Evolutionary conservation across 2,329 filamentous ascomycete genomes (phyloP).

Genomic region (Penicillium palitans): DNA sequence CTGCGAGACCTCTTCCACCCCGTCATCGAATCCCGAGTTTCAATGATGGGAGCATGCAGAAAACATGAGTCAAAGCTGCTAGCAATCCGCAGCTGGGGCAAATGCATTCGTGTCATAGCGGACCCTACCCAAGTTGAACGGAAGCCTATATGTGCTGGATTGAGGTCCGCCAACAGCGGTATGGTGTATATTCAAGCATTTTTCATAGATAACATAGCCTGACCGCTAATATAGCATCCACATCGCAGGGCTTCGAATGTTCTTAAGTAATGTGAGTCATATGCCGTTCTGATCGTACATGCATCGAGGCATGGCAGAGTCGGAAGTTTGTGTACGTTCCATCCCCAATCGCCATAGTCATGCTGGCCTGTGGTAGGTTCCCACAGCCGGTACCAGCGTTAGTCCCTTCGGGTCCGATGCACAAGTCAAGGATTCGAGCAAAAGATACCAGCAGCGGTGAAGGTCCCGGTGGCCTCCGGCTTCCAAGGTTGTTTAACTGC

Average conservation of each 20-base stretch:
- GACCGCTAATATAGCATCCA: slow-evolving; percentile 1
- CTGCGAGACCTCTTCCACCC: neutral
- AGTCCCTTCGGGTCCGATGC: slow-evolving; percentile 4
- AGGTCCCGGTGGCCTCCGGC: slow-evolving; percentile 7
- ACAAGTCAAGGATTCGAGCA: slow-evolving; percentile 8
- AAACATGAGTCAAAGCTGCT: neutral
- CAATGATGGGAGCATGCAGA: slow-evolving; percentile 9
- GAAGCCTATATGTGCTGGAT: neutral
- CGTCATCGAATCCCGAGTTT: neutral
- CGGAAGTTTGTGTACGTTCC: slow-evolving; percentile 1
- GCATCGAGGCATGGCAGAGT: slow-evolving; percentile 12
- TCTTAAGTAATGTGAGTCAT: slow-evolving; percentile 11
- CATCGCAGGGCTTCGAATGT: neutral
- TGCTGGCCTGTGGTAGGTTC: neutral
- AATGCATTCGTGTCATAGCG: slow-evolving; percentile 8
- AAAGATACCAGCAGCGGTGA: slow-evolving; percentile 19
- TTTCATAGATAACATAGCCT: neutral
- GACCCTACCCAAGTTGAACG: neutral
- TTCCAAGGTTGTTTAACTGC: slow-evolving; percentile 9
- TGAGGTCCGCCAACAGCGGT: slow-evolving; percentile 6
- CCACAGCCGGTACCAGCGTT: neutral
- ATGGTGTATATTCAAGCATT: neutral
- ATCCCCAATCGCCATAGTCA: slow-evolving; percentile 3
- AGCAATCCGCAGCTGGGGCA: neutral
- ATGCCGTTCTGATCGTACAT: slow-evolving; percentile 2